These are phyloP conservation scores for Aspergillus phoenicis DNA, from an alignment of 2,329 filamentous ascomycete species.

Conservation along the genomic window DNA sequence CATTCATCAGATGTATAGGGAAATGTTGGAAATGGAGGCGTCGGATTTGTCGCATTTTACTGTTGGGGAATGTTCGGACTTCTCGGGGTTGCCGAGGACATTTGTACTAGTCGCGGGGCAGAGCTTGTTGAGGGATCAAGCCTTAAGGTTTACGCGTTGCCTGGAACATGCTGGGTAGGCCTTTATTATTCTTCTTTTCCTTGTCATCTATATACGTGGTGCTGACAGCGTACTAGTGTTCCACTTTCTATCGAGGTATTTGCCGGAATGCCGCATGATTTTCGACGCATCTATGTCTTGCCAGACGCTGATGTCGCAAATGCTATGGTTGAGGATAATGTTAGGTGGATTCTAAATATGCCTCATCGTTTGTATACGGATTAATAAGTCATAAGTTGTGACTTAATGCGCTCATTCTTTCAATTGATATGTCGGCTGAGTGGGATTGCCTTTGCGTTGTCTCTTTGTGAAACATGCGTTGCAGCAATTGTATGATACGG, in stretches of 20 bases:
- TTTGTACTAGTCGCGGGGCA: constrained; percentile 50
- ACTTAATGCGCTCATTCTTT: no score
- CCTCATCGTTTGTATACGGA: no score
- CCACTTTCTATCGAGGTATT: constrained; percentile 54
- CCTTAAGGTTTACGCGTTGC: constrained; percentile 49
- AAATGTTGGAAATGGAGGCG: constrained; percentile 27
- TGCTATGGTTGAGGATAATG: constrained; percentile 34
- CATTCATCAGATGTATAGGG: constrained; percentile 38
- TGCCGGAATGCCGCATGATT: constrained; percentile 57
- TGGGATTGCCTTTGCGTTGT: background rate
- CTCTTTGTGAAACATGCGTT: background rate
- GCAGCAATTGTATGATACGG: background rate
- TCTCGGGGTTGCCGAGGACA: constrained; percentile 49
- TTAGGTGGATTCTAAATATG: constrained; percentile 26
- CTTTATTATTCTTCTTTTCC: background rate
- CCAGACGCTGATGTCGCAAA: constrained; percentile 21
- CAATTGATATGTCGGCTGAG: background rate
- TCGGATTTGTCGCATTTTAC: constrained; percentile 29
- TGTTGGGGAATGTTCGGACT: constrained; percentile 43
- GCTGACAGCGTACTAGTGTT: constrained; percentile 38
- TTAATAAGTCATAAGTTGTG: no score
- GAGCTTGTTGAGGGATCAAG: constrained; percentile 56
- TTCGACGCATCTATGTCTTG: constrained; percentile 40
- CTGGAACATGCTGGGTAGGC: constrained; percentile 49
- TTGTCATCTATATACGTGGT: background rate